Conservation (phyloP, 495 filamentous ascomycete species). For the Physcia stellaris region DNA sequence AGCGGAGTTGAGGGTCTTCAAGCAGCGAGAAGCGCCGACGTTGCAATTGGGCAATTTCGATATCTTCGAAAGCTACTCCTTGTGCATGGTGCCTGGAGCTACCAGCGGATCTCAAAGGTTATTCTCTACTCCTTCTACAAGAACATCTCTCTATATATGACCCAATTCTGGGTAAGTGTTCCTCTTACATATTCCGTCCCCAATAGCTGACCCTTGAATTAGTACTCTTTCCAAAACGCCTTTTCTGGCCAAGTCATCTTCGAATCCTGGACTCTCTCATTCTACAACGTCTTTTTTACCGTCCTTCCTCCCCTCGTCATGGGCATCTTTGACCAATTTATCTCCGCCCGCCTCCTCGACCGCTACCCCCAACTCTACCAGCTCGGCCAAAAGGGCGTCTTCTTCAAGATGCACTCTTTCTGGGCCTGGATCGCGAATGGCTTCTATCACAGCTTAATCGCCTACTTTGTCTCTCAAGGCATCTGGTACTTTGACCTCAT, state of each 20-base stretch:
- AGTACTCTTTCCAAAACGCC: conserved; percentile 96
- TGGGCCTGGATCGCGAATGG: conserved; percentile 85
- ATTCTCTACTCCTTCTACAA: conserved; percentile 99
- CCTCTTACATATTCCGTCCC: conserved; percentile 1
- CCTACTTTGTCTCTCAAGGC: conserved; percentile 71
- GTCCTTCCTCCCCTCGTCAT: conserved; percentile 87
- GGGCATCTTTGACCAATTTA: conserved; percentile 96
- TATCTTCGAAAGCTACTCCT: conserved; percentile 89
- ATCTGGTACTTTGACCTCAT: conserved; percentile 72
- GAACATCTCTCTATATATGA: conserved; percentile 97
- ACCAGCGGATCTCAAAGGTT: conserved; percentile 89
- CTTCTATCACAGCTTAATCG: conserved; percentile 87
- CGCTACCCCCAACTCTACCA: conserved; percentile 95
- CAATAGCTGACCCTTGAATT: conserved; percentile 25
- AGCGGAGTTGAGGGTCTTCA: conserved; percentile 98
- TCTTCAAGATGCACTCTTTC: conserved; percentile 88
- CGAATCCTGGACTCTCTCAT: conserved; percentile 97
- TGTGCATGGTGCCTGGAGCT: conserved; percentile 95
- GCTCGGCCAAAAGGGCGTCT: conserved; percentile 78
- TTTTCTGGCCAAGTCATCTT: conserved; percentile 98
- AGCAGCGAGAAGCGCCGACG: conserved; percentile 89
- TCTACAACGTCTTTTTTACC: conserved; percentile 99
- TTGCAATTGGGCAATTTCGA: conserved; percentile 92
- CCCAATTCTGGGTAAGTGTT: conserved; percentile 84
- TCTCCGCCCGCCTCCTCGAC: conserved; percentile 90